phyloP scores from a whole-genome alignment of 148 eudicot species.

The Diospyros lotus region DNA sequence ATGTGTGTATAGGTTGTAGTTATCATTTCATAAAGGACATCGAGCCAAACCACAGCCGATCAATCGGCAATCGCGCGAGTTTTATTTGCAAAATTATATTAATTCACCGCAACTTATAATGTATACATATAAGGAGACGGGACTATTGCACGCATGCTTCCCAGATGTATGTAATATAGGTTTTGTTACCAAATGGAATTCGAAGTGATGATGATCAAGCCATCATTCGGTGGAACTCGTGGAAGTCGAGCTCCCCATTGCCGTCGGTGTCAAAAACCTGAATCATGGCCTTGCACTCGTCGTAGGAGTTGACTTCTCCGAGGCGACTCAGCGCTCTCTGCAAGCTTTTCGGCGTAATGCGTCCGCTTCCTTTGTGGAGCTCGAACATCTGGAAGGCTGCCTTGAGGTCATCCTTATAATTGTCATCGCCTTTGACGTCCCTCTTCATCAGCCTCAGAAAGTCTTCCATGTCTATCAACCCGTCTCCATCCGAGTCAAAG shows the following conservation, averaged over 20 bases:
- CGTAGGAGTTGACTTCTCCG: slow-evolving; percentile 53
- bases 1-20: too few relatives aligned
- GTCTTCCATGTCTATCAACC: slow-evolving; percentile 47
- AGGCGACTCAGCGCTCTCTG: slow-evolving; percentile 50
- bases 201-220: slow-evolving; percentile 10
- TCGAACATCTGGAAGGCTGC: slow-evolving; percentile 67
- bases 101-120: too few relatives aligned
- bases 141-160: too few relatives aligned
- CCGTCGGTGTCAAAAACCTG: slow-evolving; percentile 61
- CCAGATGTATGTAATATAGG: too few relatives aligned
- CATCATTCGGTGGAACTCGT: slow-evolving; percentile 74
- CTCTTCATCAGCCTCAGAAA: slow-evolving; percentile 52
- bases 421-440: slow-evolving; percentile 21
- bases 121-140: too few relatives aligned
- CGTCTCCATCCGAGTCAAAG: slow-evolving; percentile 58
- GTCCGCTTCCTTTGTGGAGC: slow-evolving; percentile 55
- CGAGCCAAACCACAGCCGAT: too few relatives aligned
- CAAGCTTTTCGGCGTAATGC: slow-evolving; percentile 65
- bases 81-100: too few relatives aligned
- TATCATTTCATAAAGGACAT: too few relatives aligned
- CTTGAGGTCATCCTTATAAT: slow-evolving; percentile 39
- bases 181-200: too few relatives aligned
- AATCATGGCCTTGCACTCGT: slow-evolving; percentile 70
- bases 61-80: too few relatives aligned
- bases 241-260: slow-evolving; percentile 62